Conservation (phyloP, 495 filamentous ascomycete genomes). For the Hypoxylon trugodes region DNA sequence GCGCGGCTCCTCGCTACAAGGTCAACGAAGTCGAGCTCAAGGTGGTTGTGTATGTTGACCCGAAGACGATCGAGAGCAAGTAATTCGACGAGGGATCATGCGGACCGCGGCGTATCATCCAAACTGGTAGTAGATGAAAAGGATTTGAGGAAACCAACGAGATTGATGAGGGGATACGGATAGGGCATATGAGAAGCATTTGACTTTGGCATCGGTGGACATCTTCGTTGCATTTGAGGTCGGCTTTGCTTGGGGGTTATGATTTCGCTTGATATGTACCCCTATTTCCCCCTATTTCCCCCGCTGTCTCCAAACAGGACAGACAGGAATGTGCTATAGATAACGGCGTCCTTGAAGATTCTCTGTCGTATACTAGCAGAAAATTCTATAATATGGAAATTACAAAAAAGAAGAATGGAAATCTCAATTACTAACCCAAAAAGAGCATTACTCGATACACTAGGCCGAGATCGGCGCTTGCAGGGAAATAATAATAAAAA, state of each 20-base stretch:
- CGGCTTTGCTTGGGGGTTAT: neutral
- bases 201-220: neutral
- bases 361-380: neutral
- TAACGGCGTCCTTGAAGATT: too few species aligned
- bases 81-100: too few species aligned
- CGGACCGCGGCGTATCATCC: too few species aligned
- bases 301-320: too few species aligned
- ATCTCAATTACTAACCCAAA: slow-evolving; percentile 7
- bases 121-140: too few species aligned
- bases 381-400: neutral
- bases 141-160: neutral
- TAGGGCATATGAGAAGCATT: neutral
- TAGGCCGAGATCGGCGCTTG: slow-evolving; percentile 30
- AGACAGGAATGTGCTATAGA: too few species aligned
- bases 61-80: neutral
- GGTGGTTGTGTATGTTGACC: slow-evolving; percentile 4
- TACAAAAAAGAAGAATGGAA: too few species aligned
- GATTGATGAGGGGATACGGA: neutral
- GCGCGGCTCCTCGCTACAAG: neutral
- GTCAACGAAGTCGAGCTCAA: neutral
- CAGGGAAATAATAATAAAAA: slow-evolving; percentile 8
- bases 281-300: neutral
- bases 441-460: neutral
- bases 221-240: neutral
- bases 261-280: neutral